Conservation (phyloP, 441 rosid genomes). For the Euphorbia schlechtendalii region DNA sequence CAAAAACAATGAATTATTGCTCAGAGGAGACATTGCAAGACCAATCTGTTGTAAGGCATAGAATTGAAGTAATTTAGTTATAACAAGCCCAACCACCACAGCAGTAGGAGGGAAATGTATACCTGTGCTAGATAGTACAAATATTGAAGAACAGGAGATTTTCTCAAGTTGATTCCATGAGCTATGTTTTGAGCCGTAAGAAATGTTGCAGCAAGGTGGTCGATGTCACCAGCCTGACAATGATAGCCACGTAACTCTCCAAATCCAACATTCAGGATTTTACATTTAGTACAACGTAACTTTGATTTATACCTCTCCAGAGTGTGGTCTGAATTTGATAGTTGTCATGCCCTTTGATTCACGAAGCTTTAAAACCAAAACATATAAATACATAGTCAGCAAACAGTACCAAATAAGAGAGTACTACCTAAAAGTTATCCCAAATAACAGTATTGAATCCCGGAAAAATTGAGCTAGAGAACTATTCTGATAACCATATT, state of each 20-base stretch:
- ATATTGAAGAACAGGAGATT: conserved; percentile 98
- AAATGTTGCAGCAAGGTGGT: conserved; percentile 98
- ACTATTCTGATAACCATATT: too few relatives aligned
- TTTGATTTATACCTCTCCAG: conserved; percentile 71
- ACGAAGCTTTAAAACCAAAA: conserved; percentile 63
- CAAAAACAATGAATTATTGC: conserved; percentile 94
- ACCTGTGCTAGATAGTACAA: conserved; percentile 95
- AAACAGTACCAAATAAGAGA: conserved; percentile 9
- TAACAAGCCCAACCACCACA: background rate
- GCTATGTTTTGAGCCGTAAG: too few relatives aligned
- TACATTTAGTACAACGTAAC: conserved; percentile 1
- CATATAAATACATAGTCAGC: conserved; percentile 17
- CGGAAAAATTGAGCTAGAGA: too few relatives aligned
- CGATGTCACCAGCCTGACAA: conserved; percentile 95
- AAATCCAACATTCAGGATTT: conserved; percentile 3
- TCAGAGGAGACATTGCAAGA: conserved; percentile 97
- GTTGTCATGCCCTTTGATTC: conserved; percentile 98
- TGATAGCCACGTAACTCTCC: conserved; percentile 17
- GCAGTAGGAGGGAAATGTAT: conserved; percentile 10
- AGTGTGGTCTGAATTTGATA: conserved; percentile 87
- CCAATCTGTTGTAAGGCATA: conserved; percentile 57
- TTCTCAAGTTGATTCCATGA: conserved; percentile 91
- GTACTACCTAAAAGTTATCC: background rate
- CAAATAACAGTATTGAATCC: background rate
- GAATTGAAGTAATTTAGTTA: background rate